phyloP scores from a whole-genome alignment of 2,329 filamentous ascomycete genomes.

The Xylaria sp. region DNA sequence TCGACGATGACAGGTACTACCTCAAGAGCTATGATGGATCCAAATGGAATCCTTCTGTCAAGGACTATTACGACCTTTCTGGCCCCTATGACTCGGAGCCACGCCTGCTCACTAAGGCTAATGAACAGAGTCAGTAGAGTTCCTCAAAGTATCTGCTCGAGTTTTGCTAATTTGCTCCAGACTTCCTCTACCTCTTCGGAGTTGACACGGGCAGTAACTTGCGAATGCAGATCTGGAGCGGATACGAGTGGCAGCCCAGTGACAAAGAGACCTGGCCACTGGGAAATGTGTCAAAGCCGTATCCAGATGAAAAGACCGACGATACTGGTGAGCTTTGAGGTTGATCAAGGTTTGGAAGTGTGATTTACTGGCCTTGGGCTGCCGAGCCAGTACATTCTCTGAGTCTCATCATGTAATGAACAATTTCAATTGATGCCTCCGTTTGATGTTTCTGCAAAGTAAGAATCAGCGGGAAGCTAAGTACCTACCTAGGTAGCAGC shows the following conservation, averaged over 20 bases:
- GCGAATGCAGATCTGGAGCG: slow-evolving; percentile 40
- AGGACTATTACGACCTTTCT: slow-evolving; percentile 34
- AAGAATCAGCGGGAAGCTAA: no score
- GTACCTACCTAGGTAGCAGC: no score
- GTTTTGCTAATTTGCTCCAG: slow-evolving; percentile 14
- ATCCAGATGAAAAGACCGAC: not conserved
- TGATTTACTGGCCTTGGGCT: not conserved
- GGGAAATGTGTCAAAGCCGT: slow-evolving; percentile 33
- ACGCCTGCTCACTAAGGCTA: slow-evolving; percentile 25
- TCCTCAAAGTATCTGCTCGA: not conserved
- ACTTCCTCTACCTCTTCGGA: slow-evolving; percentile 40
- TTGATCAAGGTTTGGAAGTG: not conserved
- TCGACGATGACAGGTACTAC: slow-evolving; percentile 28
- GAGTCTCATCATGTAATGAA: not conserved
- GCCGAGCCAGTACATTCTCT: not conserved
- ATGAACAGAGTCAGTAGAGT: slow-evolving; percentile 30
- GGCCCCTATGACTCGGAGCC: slow-evolving; percentile 40
- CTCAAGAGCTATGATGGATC: slow-evolving; percentile 38
- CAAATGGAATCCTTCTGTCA: slow-evolving; percentile 35
- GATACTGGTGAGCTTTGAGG: slow-evolving; percentile 11
- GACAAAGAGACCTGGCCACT: slow-evolving; percentile 36
- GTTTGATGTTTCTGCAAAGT: not conserved
- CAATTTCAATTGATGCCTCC: not conserved
- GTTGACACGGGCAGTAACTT: slow-evolving; percentile 21
- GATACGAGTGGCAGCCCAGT: slow-evolving; percentile 39